Percentiles rank a stretch among this genome's conserved stretches.
Evolutionary conservation across 129 eudicot genomes (phyloP).

Genomic region (Ambrosia artemisiifolia): DNA sequence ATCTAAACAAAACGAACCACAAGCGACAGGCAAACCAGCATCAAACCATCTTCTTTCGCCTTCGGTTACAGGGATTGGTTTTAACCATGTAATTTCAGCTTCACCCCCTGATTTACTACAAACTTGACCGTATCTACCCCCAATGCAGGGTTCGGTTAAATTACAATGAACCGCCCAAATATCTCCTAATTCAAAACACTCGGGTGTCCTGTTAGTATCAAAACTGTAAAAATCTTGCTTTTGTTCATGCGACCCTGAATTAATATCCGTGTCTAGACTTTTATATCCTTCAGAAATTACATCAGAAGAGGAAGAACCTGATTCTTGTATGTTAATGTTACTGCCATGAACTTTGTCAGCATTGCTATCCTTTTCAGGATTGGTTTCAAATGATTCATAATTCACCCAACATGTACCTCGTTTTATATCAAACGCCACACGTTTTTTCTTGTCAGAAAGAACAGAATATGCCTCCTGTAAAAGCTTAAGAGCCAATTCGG

Average conservation of each 20-base stretch:
- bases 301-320: constrained; percentile 49
- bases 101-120: constrained; percentile 23
- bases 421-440: constrained; percentile 48
- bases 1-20: constrained; percentile 55
- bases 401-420: constrained; percentile 47
- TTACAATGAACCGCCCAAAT: constrained; percentile 57
- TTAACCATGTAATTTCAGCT: constrained; percentile 44
- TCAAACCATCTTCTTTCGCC: constrained; percentile 61
- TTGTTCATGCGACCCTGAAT: constrained; percentile 25
- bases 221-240: constrained; percentile 46
- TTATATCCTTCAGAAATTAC: constrained; percentile 39
- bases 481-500: constrained; percentile 50
- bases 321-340: constrained; percentile 31
- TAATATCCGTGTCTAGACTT: constrained; percentile 35
- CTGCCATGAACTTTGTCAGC: constrained; percentile 17
- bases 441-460: constrained; percentile 51
- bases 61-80: constrained; percentile 45
- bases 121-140: constrained; percentile 47
- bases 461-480: constrained; percentile 49
- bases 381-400: constrained; percentile 37
- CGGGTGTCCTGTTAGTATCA: constrained; percentile 32
- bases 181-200: constrained; percentile 42
- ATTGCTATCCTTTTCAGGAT: constrained; percentile 25
- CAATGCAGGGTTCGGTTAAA: constrained; percentile 27
- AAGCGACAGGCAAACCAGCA: constrained; percentile 57